These are phyloP conservation scores for Cryphonectria carpinicola DNA, from an alignment of 2,329 filamentous ascomycete genomes.

Conservation along the genomic window DNA sequence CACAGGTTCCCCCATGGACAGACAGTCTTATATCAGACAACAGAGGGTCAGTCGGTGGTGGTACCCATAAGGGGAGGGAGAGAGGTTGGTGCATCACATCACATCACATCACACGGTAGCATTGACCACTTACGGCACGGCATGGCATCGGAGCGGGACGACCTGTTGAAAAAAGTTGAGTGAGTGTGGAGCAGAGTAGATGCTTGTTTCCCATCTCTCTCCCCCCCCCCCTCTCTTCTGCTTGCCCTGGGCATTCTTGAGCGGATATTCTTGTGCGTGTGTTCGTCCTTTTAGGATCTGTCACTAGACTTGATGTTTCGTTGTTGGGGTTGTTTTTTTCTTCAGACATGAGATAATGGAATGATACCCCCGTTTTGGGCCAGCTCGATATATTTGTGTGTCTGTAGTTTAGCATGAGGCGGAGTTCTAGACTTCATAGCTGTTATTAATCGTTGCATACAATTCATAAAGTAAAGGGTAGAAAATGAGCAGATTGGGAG, in stretches of 20 bases:
- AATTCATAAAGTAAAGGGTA: too few relatives aligned
- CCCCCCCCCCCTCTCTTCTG: background rate
- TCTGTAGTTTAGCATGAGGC: background rate
- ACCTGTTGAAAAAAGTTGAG: background rate
- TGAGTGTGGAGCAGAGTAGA: background rate
- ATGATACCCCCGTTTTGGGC: slow-evolving; percentile 14
- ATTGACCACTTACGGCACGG: background rate
- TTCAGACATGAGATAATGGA: slow-evolving; percentile 5
- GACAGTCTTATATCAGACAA: background rate
- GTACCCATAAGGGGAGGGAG: background rate
- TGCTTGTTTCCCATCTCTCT: background rate
- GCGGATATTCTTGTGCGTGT: background rate
- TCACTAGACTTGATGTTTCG: background rate
- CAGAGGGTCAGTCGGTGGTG: background rate
- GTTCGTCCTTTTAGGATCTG: background rate
- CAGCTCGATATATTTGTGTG: background rate
- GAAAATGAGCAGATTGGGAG: too few relatives aligned
- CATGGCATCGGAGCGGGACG: slow-evolving; percentile 7
- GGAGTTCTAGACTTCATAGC: too few relatives aligned
- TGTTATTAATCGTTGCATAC: too few relatives aligned
- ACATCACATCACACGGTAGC: background rate
- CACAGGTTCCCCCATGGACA: background rate
- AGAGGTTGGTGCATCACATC: background rate
- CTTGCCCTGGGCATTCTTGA: background rate
- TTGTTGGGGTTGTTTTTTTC: background rate